Conservation (phyloP, 768 basidiomycete genomes). For the Macrocybe gigantea region DNA sequence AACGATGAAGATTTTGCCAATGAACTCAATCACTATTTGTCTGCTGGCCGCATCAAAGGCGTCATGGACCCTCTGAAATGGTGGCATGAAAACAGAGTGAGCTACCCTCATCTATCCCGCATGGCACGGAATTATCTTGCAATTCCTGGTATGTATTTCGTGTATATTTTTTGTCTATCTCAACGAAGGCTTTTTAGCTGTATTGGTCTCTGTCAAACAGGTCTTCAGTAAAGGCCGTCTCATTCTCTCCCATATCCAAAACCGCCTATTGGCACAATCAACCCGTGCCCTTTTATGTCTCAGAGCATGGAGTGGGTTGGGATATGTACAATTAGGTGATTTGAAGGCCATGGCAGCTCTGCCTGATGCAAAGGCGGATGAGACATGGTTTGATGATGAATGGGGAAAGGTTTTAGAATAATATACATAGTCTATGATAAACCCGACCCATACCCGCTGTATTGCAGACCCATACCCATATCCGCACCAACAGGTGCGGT, state of each 20-base stretch:
- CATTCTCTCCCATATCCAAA: slow-evolving; percentile 21
- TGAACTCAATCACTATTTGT: background rate
- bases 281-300: slow-evolving; percentile 24
- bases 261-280: slow-evolving; percentile 18
- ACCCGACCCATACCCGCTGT: background rate
- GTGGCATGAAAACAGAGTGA: background rate
- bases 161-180: background rate
- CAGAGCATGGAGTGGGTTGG: slow-evolving; percentile 18
- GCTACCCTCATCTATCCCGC: background rate
- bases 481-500: background rate
- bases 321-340: slow-evolving; percentile 4
- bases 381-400: slow-evolving; percentile 20
- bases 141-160: background rate
- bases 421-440: background rate
- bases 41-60: background rate
- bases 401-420: slow-evolving; percentile 2
- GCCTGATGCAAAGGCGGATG: slow-evolving; percentile 1
- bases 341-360: slow-evolving; percentile 1
- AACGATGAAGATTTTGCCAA: slow-evolving; percentile 6
- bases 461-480: background rate
- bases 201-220: slow-evolving; percentile 4
- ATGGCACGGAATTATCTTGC: background rate
- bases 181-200: background rate
- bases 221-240: slow-evolving; percentile 14
- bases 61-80: background rate